A percentile compares a stretch with the other conserved stretches of the same genome.
Conservation (phyloP, 495 filamentous ascomycete species). For the Patellaria atrata region DNA sequence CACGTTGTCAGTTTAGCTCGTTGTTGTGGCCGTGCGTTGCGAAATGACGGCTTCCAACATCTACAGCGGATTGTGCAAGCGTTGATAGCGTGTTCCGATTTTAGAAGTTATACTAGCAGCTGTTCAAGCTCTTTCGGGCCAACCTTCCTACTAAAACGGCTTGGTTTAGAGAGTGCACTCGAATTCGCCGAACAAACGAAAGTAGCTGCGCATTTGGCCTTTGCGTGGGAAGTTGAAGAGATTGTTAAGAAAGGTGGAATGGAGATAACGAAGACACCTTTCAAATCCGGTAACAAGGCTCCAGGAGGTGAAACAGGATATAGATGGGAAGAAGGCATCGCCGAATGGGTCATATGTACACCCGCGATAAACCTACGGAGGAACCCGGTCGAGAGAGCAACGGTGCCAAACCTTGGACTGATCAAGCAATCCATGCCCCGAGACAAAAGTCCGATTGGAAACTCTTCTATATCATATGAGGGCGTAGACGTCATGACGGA, state of each 20-base stretch:
- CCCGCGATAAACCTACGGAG: too few relatives aligned
- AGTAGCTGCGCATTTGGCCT: conserved; percentile 7
- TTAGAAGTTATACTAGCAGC: conserved; percentile 8
- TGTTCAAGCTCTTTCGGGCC: too few relatives aligned
- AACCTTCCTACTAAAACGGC: too few relatives aligned
- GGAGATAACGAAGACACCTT: conserved; percentile 1
- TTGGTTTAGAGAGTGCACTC: conserved; percentile 11
- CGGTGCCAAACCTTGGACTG: too few relatives aligned
- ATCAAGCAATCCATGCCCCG: too few relatives aligned
- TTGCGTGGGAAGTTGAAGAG: conserved; percentile 12
- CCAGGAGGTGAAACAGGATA: conserved; percentile 10
- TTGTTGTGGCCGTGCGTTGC: conserved; percentile 7
- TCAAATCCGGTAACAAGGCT: conserved; percentile 3
- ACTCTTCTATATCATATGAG: too few relatives aligned
- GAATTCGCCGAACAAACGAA: conserved; percentile 15
- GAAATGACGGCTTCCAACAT: conserved; percentile 15
- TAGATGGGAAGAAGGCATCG: conserved; percentile 20
- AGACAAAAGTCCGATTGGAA: too few relatives aligned
- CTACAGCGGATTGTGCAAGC: conserved; percentile 9
- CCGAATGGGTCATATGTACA: conserved; percentile 18
- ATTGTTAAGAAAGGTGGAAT: conserved; percentile 8
- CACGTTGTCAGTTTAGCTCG: conserved; percentile 11
- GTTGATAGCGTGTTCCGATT: neutral
- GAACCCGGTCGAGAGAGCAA: too few relatives aligned
- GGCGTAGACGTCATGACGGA: too few relatives aligned